phyloP scores from a whole-genome alignment of 1,284 basidiomycete species.

The Boletus mariae region DNA sequence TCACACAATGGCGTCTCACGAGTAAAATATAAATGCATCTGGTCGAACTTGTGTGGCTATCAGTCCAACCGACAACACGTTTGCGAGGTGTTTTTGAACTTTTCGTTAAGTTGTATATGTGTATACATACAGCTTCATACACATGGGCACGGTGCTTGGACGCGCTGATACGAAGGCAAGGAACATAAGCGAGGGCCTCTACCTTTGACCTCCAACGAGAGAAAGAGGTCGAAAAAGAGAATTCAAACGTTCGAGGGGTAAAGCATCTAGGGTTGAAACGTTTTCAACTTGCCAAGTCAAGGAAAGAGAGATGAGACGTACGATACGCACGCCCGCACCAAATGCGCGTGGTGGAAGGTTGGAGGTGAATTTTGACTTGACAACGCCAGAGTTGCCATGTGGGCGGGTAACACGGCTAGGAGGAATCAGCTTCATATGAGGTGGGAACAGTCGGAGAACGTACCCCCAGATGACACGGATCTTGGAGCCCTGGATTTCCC shows the following conservation, averaged over 20 bases:
- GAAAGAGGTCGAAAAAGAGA: background rate
- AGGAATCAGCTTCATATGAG: background rate
- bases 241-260: conserved; percentile 52
- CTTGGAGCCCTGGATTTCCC: conserved; percentile 88
- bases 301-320: conserved; percentile 39
- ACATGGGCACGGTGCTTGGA: conserved; percentile 8
- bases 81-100: conserved; percentile 10
- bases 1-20: no score
- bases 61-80: background rate
- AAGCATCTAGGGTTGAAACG: conserved; percentile 39
- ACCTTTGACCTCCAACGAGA: background rate
- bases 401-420: conserved; percentile 83
- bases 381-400: conserved; percentile 94
- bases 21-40: no score
- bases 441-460: conserved; percentile 26
- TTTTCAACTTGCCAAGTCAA: background rate
- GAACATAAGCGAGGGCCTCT: conserved; percentile 7
- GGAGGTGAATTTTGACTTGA: conserved; percentile 95
- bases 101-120: conserved; percentile 6
- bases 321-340: conserved; percentile 92
- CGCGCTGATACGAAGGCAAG: conserved; percentile 5
- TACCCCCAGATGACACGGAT: conserved; percentile 97
- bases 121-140: conserved; percentile 22
- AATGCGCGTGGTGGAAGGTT: conserved; percentile 97
- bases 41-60: background rate